Evolutionary conservation across 305 asterid species (phyloP).

Genomic region (Caryopteris hybrid): DNA sequence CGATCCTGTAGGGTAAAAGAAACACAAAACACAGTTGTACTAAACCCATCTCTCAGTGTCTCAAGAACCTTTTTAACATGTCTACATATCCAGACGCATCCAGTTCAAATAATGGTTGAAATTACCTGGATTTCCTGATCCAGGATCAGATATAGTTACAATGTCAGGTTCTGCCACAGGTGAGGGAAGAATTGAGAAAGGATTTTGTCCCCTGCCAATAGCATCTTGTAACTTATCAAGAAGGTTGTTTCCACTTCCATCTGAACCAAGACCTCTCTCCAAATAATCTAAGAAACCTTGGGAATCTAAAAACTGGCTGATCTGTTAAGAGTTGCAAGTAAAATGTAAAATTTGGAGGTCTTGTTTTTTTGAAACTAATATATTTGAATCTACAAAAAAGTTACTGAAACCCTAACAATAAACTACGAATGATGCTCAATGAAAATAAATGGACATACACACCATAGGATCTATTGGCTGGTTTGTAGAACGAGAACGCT

Average conservation of each 20-base stretch:
- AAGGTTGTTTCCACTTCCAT: slow-evolving; percentile 65
- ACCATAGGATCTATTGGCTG: slow-evolving; percentile 94
- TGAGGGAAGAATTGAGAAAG: slow-evolving; percentile 65
- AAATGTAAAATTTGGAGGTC: slow-evolving; percentile 24
- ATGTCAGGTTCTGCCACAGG: slow-evolving; percentile 55
- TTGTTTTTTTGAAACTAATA: slow-evolving; percentile 1
- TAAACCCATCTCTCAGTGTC: slow-evolving; percentile 17
- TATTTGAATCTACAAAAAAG: neutral
- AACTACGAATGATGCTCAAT: slow-evolving; percentile 1
- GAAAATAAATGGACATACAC: slow-evolving; percentile 17
- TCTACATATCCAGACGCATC: slow-evolving; percentile 20
- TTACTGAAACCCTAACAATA: neutral
- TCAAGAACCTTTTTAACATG: neutral
- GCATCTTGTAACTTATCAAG: slow-evolving; percentile 97
- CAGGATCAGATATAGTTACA: slow-evolving; percentile 62
- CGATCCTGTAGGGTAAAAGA: slow-evolving; percentile 29
- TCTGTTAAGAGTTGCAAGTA: slow-evolving; percentile 45
- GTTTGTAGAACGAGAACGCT: slow-evolving; percentile 82
- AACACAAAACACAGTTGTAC: slow-evolving; percentile 9
- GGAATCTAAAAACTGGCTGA: slow-evolving; percentile 79
- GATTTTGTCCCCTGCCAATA: slow-evolving; percentile 87
- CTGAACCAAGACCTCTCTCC: slow-evolving; percentile 84
- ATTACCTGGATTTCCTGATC: slow-evolving; percentile 51
- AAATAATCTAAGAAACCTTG: slow-evolving; percentile 93
- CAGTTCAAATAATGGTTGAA: slow-evolving; percentile 5